Evolutionary conservation across 441 rosid species (phyloP), one percentile per base, ranked within the genome.

Genomic region (Raphanus hybrid): DNA sequence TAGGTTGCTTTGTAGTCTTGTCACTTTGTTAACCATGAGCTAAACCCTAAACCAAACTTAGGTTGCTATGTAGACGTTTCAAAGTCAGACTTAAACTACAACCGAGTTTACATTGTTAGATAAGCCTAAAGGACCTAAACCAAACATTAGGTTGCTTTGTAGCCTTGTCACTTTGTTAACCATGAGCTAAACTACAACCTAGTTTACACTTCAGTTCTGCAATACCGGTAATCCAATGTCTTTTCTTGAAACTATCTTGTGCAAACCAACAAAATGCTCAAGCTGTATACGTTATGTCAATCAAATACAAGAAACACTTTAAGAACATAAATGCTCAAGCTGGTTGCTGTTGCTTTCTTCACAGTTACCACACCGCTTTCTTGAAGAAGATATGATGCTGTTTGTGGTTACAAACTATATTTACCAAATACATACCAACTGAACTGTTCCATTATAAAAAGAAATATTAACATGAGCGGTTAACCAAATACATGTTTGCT

Each of bases 301-400:
- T 54, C 48, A 66, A 29, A 66, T 54, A 69, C 64, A 69, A 76
- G 57, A 27, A 48, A 61, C 58, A 52, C 58, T 61, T 50, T 3
- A 11, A 39, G 8, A 60, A 27, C 32, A 68, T n/a, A 57, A 29
- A 41, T 8, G 48, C n/a, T 29, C 1, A 29, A 29, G 34, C 34
- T 29, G 34, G 34, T 29, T 29, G 62, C 76, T 66, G 72, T 63
- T 59, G 72, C 76, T 71, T 1, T 71, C 76, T 77, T 71, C 76
- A 45, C 80, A 71, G 45, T 76, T 77, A 77, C 68, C 62, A 76
- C 60, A 48, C 3, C 6, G 16, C 39, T 57, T 71, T 64, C 71
- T 77, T 45, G 32, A 2, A 23, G 75, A 35, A 23, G 75, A 35
- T 35, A 35, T 71, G 27, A 71, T 77, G 76, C 80, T 77, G 62